Percentiles rank a stretch among this genome's conserved stretches.
Evolutionary conservation across 1,284 basidiomycete genomes (phyloP).

Genomic region (Chalciporus sp.): DNA sequence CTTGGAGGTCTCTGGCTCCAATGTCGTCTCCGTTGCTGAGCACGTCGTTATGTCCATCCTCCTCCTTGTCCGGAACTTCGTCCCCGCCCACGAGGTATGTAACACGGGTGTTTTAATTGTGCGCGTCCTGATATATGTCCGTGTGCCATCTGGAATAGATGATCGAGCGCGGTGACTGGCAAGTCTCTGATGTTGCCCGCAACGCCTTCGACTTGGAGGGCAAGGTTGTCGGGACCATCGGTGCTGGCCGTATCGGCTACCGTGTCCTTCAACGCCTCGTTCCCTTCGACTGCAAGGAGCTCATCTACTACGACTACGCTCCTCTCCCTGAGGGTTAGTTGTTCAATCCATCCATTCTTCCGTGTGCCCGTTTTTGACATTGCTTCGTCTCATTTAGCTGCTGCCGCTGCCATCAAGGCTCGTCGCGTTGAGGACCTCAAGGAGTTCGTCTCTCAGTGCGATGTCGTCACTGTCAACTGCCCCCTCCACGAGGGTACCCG

Average conservation of each 20-base stretch:
- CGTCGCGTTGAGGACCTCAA: conserved; percentile 83
- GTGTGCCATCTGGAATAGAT: conserved; percentile 49
- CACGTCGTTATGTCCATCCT: conserved; percentile 85
- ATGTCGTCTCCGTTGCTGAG: conserved; percentile 92
- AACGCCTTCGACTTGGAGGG: conserved; percentile 88
- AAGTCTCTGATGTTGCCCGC: conserved; percentile 80
- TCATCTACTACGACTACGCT: conserved; percentile 92
- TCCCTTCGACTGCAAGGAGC: conserved; percentile 90
- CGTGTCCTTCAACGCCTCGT: conserved; percentile 86
- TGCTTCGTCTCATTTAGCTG: conserved; percentile 41
- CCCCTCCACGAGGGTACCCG: conserved; percentile 89
- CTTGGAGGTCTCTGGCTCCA: conserved; percentile 81
- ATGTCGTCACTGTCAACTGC: conserved; percentile 88
- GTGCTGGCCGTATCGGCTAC: conserved; percentile 88
- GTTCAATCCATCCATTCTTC: neutral
- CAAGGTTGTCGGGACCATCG: conserved; percentile 90
- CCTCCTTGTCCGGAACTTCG: conserved; percentile 73
- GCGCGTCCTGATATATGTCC: neutral
- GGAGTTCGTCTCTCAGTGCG: conserved; percentile 83
- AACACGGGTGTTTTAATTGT: neutral
- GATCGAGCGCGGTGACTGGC: conserved; percentile 84
- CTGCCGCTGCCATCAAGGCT: conserved; percentile 71
- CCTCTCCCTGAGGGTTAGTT: conserved; percentile 67
- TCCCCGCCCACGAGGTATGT: conserved; percentile 58
- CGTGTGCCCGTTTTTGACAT: neutral